Conservation (phyloP, 2,329 filamentous ascomycete species). For the Fusarium sulawesiense region DNA sequence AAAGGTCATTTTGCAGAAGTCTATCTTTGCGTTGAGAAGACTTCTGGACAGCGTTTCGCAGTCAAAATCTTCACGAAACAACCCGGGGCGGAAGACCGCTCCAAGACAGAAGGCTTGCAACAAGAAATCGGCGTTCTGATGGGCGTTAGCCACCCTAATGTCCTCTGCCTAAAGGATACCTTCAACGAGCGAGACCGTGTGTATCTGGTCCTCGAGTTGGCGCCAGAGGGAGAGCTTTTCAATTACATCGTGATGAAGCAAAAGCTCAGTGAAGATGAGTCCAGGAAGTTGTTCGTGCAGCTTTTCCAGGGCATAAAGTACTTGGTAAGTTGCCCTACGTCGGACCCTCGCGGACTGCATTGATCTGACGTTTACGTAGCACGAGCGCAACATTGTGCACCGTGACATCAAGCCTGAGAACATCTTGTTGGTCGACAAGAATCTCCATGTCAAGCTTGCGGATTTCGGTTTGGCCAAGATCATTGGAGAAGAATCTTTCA, state of each 20-base stretch:
- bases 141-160: slow-evolving; percentile 94
- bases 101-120: slow-evolving; percentile 86
- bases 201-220: slow-evolving; percentile 91
- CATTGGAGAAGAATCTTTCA: slow-evolving; percentile 98
- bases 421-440: slow-evolving; percentile 87
- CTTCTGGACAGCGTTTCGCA: slow-evolving; percentile 83
- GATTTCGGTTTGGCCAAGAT: slow-evolving; percentile 99
- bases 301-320: slow-evolving; percentile 96
- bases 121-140: slow-evolving; percentile 97
- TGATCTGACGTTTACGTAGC: slow-evolving; percentile 63
- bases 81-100: slow-evolving; percentile 81
- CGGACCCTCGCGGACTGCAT: neutral
- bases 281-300: slow-evolving; percentile 88
- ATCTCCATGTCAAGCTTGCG: slow-evolving; percentile 88
- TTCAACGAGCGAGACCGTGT: slow-evolving; percentile 93
- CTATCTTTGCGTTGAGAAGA: slow-evolving; percentile 88
- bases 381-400: slow-evolving; percentile 96
- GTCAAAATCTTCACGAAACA: slow-evolving; percentile 96
- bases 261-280: slow-evolving; percentile 85
- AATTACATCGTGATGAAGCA: slow-evolving; percentile 93
- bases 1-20: slow-evolving; percentile 97
- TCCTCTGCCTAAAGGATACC: slow-evolving; percentile 93
- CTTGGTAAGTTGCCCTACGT: slow-evolving; percentile 70
- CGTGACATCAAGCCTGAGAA: slow-evolving; percentile 98
- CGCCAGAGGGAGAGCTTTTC: slow-evolving; percentile 93